These are phyloP conservation scores for Luzula sylvatica DNA, from an alignment of 176 grass and related monocot species.

Conservation along the genomic window DNA sequence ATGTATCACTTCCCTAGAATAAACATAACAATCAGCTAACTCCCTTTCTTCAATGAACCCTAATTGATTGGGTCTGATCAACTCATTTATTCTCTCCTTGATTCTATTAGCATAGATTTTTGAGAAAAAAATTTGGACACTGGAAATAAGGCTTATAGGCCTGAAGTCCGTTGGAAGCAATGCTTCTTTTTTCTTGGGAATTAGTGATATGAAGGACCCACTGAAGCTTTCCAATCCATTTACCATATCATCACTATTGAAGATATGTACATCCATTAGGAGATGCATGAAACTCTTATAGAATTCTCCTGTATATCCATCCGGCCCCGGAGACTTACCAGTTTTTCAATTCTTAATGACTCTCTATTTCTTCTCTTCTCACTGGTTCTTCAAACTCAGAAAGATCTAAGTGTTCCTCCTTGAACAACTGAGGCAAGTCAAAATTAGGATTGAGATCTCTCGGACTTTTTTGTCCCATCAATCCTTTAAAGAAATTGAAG, in stretches of 20 bases:
- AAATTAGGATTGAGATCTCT: too few relatives aligned
- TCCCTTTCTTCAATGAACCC: neutral
- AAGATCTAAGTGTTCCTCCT: too few relatives aligned
- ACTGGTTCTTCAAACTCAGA: too few relatives aligned
- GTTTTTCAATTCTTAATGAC: too few relatives aligned
- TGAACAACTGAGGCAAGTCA: too few relatives aligned
- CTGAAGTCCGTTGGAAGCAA: neutral
- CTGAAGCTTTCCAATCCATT: neutral
- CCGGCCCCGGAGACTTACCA: neutral
- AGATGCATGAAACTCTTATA: neutral
- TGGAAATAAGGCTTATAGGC: slow-evolving; percentile 1
- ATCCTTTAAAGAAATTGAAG: too few relatives aligned
- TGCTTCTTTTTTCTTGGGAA: neutral
- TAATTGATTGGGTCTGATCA: neutral
- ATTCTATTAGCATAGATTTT: neutral
- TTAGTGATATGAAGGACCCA: neutral
- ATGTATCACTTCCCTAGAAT: neutral
- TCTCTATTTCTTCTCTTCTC: too few relatives aligned
- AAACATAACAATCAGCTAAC: neutral
- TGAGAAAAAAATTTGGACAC: neutral
- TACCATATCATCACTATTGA: neutral
- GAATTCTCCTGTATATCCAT: neutral
- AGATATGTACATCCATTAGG: neutral
- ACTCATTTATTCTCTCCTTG: neutral
- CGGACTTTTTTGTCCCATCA: too few relatives aligned